phyloP scores from a whole-genome alignment of 495 filamentous ascomycete species.

The Aspergillus taichungensis region DNA sequence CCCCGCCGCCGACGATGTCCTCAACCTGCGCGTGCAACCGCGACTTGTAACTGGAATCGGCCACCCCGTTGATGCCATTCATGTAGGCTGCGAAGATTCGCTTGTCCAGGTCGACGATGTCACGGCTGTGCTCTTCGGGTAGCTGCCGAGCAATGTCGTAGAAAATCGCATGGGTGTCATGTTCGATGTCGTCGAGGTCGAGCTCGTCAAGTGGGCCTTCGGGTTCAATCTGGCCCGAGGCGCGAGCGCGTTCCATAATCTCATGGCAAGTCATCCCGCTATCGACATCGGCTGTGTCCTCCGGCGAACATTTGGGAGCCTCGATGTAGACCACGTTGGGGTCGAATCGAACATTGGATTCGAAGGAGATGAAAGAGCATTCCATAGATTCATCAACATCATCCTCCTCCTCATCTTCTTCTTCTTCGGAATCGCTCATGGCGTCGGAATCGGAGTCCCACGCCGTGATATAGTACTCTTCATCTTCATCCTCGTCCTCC shows the following conservation, averaged over 20 bases:
- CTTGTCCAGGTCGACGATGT: constrained; percentile 33
- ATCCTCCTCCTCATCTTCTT: constrained; percentile 22
- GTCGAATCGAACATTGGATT: constrained; percentile 31
- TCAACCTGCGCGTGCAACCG: constrained; percentile 29
- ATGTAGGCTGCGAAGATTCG: constrained; percentile 37
- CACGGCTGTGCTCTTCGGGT: constrained; percentile 31
- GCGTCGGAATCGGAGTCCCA: constrained; percentile 29
- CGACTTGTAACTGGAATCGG: constrained; percentile 23
- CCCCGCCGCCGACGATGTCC: constrained; percentile 27
- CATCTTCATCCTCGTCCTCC: constrained; percentile 21
- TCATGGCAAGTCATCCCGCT: constrained; percentile 37
- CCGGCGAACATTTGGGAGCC: constrained; percentile 18
- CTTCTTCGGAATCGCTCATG: constrained; percentile 24
- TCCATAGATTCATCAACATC: constrained; percentile 32
- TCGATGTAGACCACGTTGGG: constrained; percentile 31
- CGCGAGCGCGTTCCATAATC: constrained; percentile 31
- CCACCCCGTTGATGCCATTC: constrained; percentile 36
- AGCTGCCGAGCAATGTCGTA: constrained; percentile 14
- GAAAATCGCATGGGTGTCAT: constrained; percentile 4
- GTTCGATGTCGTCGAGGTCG: constrained; percentile 11
- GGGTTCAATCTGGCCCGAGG: constrained; percentile 12
- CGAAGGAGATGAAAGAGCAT: constrained; percentile 36
- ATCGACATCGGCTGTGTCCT: constrained; percentile 10
- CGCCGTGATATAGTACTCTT: constrained; percentile 26
- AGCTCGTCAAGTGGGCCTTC: constrained; percentile 12